A percentile compares a stretch with the other conserved stretches of the same genome.
These are phyloP conservation scores for Torulaspora quercuum DNA, from an alignment of 805 yeast species.

Conservation along the genomic window DNA sequence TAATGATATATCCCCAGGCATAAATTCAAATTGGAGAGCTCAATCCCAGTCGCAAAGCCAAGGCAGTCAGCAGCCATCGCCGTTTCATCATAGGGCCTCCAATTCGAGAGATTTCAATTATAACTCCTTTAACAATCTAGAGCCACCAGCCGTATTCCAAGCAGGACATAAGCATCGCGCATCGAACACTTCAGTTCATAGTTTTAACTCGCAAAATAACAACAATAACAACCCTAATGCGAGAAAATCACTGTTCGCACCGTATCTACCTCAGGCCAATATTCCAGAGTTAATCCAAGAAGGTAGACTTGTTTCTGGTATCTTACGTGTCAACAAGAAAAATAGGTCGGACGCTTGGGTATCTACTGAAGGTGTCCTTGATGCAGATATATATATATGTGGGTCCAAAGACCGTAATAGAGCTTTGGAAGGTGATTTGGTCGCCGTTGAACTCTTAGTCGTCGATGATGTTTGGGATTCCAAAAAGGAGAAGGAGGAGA, in stretches of 20 bases:
- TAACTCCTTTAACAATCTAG: constrained; percentile 27
- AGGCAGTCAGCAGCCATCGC: constrained; percentile 32
- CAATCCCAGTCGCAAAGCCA: constrained; percentile 41
- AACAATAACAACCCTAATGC: constrained; percentile 39
- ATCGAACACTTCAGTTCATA: constrained; percentile 64
- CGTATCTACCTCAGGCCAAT: constrained; percentile 90
- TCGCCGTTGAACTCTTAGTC: constrained; percentile 88
- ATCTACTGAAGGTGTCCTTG: constrained; percentile 92
- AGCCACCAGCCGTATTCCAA: constrained; percentile 46
- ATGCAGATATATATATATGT: constrained; percentile 95
- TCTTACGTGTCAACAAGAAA: constrained; percentile 88
- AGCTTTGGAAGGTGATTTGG: constrained; percentile 94
- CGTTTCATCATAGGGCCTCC: constrained; percentile 33
- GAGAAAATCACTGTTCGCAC: constrained; percentile 86
- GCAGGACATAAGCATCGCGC: constrained; percentile 80
- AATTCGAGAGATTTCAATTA: constrained; percentile 27
- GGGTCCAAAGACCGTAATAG: constrained; percentile 98
- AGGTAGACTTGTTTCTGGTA: constrained; percentile 90
- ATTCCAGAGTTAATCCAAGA: constrained; percentile 85
- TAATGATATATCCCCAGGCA: constrained; percentile 38
- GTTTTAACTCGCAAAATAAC: constrained; percentile 35
- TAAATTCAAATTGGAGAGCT: constrained; percentile 63
- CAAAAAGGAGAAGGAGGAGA: constrained; percentile 94
- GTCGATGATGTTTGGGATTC: constrained; percentile 98
- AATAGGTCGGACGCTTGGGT: constrained; percentile 98